Evolutionary conservation across 2,329 filamentous ascomycete species (phyloP), one percentile per base, ranked within the genome.

Genomic region (Pseudogymnoascus sp.): DNA sequence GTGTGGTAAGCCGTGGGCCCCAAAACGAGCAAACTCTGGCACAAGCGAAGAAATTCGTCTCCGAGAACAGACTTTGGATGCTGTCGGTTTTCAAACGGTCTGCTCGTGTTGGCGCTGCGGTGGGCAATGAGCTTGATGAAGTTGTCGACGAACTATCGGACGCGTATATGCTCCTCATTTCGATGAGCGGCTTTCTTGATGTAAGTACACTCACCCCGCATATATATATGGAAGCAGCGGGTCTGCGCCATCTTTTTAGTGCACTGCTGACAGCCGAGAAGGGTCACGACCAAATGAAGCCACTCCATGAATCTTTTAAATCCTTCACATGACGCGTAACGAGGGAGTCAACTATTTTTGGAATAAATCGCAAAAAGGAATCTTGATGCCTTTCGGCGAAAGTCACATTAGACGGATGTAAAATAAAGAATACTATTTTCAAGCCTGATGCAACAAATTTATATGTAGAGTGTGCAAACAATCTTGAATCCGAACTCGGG

Each of bases 1-100:
- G 91, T 0, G 85, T 97, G 12, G 82, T 97, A 59, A 89, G 87
- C 66, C 84, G 91, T 56, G 93, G 93, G 0, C 81, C 88, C 16
- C 89, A 95, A 70, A 96, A 96, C 73, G 84, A 86, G 63, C 81
- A 85, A 64, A 84, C 84, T 1, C 75, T 92, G 42, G 82, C 87
- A 42, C 90, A 92, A 72, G 92, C 88, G 0, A 84, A 89, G 63
- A 81, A 81, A 37, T 99, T 99, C 76, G 78, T 99, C 65, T 82
- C 83, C 5, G 89, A 94, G 67, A 91, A 96, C 74, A 83, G 93
- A 66, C 85, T 88, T 74, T 85, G 92, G 63, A 90, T 97, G 70
- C 85, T 94, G 67, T 89, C 92, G 53, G 87, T 96, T 18, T 90
- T 99, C 71, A 99, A 99, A 78, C 83, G 92, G 68, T 90, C 90